A percentile compares a stretch with the other conserved stretches of the same genome.
phyloP scores from a whole-genome alignment of 2,329 filamentous ascomycete species.

The Microsporum ferrugineum region DNA sequence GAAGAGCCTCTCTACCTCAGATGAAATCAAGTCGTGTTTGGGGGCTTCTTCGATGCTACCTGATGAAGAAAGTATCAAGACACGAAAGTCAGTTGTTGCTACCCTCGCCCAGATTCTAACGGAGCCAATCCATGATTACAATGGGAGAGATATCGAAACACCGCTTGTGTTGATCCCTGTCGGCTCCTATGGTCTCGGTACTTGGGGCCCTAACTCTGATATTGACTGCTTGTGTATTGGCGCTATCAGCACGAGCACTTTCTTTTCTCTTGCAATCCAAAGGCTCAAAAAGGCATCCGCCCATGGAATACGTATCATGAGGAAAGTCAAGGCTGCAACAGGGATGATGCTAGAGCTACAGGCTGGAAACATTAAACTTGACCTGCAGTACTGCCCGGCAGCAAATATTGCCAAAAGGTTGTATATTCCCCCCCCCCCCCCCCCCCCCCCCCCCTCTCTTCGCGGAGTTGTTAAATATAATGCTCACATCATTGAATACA shows the following conservation, averaged over 20 bases:
- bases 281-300: constrained; percentile 40
- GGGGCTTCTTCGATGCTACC: constrained; percentile 5
- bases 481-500: constrained; percentile 9
- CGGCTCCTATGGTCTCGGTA: constrained; percentile 54
- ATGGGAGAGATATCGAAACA: constrained; percentile 13
- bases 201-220: constrained; percentile 51
- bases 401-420: constrained; percentile 43
- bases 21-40: constrained; percentile 3
- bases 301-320: constrained; percentile 41
- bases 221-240: constrained; percentile 57
- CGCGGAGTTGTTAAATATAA: not conserved
- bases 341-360: constrained; percentile 55
- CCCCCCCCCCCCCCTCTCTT: not conserved
- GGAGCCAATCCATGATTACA: constrained; percentile 17
- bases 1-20: not conserved
- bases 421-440: not conserved
- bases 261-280: constrained; percentile 49
- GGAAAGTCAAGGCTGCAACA: constrained; percentile 47
- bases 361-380: constrained; percentile 47
- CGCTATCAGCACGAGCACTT: constrained; percentile 48
- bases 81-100: constrained; percentile 7
- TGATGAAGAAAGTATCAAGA: constrained; percentile 4
- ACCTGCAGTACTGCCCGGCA: constrained; percentile 57
- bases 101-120: constrained; percentile 9
- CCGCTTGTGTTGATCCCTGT: constrained; percentile 48